Evolutionary conservation across 331 rosid genomes (phyloP), one percentile per base, ranked within the genome.

Genomic region (Acacia pycnantha): DNA sequence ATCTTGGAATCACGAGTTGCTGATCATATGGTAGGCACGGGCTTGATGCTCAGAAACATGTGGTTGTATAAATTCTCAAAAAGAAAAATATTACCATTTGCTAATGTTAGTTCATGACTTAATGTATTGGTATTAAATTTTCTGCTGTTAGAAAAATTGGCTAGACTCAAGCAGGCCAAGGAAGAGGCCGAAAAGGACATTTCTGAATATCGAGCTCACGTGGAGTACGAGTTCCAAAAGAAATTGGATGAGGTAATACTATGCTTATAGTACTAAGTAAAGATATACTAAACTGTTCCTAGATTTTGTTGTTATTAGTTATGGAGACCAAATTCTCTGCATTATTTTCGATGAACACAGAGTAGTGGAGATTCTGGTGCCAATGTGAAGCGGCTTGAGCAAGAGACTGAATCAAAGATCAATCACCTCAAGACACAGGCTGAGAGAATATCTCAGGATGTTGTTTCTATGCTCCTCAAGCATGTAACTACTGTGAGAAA

Each of bases 131-230:
- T 75, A 43, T 82, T 68, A 24, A 62, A 77, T 79, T 82, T 50
- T 76, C 29, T 43, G 21, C 43, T 74, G 29, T 40, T 70, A 94
- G 98, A 91, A 31, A 93, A 94, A 94, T 9, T 84, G 90, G 91
- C 92, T 76, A 92, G 98, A 77, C 86, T 94, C 88, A 94, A 91
- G 83, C 93, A 91, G 82, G 97, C 98, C 73, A 91, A 94, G 82
- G 94, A 93, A 19, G 95, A 94, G 88, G 97, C 98, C 6, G 95
- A 82, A 68, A 91, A 70, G 92, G 97, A 94, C 88, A 85, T 94
- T 48, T 87, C 94, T 51, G 92, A 89, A 79, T 88, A 84, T 73
- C 90, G 97, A 33, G 87, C 89, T 53, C 97, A 90, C 68, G 83
- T 90, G 83, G 98, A 94, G 80, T 56, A 24, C 26, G 90, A 93